Evolutionary conservation across 805 yeast genomes (phyloP), one percentile per base, ranked within the genome.

Genomic region (Sungouiozyma ichnusensis): DNA sequence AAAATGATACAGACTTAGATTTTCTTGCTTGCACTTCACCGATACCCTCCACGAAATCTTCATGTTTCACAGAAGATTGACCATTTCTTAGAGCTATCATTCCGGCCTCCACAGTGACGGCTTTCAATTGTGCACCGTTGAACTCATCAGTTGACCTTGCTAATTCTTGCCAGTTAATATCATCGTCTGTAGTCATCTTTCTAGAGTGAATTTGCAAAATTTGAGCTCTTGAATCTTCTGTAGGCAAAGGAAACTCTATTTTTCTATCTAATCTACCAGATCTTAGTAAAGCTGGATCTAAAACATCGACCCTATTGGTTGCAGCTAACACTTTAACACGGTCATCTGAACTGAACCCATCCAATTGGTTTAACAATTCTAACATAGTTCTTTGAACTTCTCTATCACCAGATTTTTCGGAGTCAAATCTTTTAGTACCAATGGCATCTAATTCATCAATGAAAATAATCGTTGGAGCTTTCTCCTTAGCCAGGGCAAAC

Each of bases 301-400:
- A 72, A 13, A 88, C 94, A 61, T 92, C 99, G 33, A 92, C 97
- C 71, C 98, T 81, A 64, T 92, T 92, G 2, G 99, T 92, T 35
- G 99, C 99, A 13, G 97, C 97, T 50, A 92, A 73, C 36, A 92
- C 97, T 66, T 92, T 92, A 43, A 92, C 98, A 50, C 97, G 73
- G 60, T 92, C 98, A 65, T 92, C 97, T 18, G 95, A 83, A 27
- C 94, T 95, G 60, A 92, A 92, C 38, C 99, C 99, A 68, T 92
- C 99, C 65, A 92, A 73, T 68, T 92, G 98, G 66, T 92, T 92
- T 58, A 92, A 76, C 58, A 92, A 73, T 66, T 92, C 99, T 77
- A 92, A 75, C 99, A 92, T 92, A 27, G 99, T 92, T 77, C 98
- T 82, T 67, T 92, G 98, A 43, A 92, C 96, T 69, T 92, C 98